Percentiles rank a stretch among this genome's conserved stretches.
These are phyloP conservation scores for Erythrophleum fordii DNA, from an alignment of 306 rosid genomes.

Conservation along the genomic window DNA sequence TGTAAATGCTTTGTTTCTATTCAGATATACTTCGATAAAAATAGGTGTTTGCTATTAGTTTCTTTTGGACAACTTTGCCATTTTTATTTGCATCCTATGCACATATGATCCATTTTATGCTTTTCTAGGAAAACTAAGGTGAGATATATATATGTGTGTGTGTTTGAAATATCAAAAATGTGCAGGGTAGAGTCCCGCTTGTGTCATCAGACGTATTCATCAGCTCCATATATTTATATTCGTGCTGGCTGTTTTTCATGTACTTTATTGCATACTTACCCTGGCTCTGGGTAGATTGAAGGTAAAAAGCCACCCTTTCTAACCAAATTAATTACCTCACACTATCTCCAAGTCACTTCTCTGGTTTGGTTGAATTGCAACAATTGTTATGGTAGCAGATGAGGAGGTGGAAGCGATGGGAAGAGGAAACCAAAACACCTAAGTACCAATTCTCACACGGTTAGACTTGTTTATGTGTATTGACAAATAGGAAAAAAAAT, in stretches of 20 bases:
- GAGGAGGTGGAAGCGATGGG: slow-evolving; percentile 92
- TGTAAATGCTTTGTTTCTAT: neutral
- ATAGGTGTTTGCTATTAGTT: too few species aligned
- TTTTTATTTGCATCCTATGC: too few species aligned
- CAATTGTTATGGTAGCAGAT: slow-evolving; percentile 53
- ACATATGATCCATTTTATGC: neutral
- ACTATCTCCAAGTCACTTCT: neutral
- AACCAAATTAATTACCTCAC: neutral
- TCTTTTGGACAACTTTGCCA: too few species aligned
- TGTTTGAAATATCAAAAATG: neutral
- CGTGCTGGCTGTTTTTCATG: slow-evolving; percentile 63
- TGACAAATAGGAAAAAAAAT: neutral
- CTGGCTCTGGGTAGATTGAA: slow-evolving; percentile 61
- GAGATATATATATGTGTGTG: neutral
- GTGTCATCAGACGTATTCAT: slow-evolving; percentile 64
- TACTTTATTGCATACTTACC: slow-evolving; percentile 61
- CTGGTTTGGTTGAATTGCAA: neutral
- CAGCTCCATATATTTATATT: slow-evolving; percentile 74
- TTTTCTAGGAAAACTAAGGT: neutral
- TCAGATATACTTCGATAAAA: too few species aligned
- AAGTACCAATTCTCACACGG: slow-evolving; percentile 86
- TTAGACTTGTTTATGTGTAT: neutral
- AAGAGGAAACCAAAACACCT: slow-evolving; percentile 71
- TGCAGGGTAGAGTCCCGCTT: slow-evolving; percentile 63
- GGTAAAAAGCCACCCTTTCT: slow-evolving; percentile 35